Base-by-base conservation (phyloP, 805 yeast genomes). In the Tetrapisispora pingtungensis region DNA sequence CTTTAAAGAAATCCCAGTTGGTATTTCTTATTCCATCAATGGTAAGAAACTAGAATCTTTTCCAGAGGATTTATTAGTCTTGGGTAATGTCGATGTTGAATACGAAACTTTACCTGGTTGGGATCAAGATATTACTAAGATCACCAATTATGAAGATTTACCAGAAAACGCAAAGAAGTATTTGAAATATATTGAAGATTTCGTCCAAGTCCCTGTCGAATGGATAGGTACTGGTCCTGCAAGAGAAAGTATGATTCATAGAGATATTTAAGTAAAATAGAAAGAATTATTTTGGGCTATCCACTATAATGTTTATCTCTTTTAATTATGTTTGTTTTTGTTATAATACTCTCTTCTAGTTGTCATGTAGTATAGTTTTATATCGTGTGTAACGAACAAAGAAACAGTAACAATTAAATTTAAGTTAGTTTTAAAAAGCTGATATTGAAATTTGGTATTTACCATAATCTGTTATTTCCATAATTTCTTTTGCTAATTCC, bases 151-250 rank as follows among this genome's bases (percentile, higher is more conserved):
- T 66, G 81, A 74, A 20, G 94, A 86, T 37, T 74, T 93, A 60
- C 98, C 98, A 40, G 80, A 73, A 62, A 82, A 85, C 55, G 96
- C 97, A 40, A 77, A 84, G 71, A 76, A 75, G 52, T 93, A 93
- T 68, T 73, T 93, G 67, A 72, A 75, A 54, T 93, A 67, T 65
- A 90, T 93, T 59, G 97, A 88, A 69, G 81, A 87, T 51, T 89
- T 74, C 59, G 72, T 89, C 49, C 73, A 75, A 40, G 90, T 86
- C 46, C 95, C 95, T 45, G 75, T 93, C 51, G 84, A 83, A 65
- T 93, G 97, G 97, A 93, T 93, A 49, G 98, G 98, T 63, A 93
- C 95, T 46, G 98, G 98, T 50, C 97, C 98, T 51, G 95, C 87
- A 43, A 84, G 97, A 71, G 95, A 84, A 46, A 80, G 89, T 32